A percentile compares a stretch with the other conserved stretches of the same genome.
These are phyloP conservation scores for Acanthamoeba castellanii DNA, from an alignment of 208 protist species.

Conservation along the genomic window DNA sequence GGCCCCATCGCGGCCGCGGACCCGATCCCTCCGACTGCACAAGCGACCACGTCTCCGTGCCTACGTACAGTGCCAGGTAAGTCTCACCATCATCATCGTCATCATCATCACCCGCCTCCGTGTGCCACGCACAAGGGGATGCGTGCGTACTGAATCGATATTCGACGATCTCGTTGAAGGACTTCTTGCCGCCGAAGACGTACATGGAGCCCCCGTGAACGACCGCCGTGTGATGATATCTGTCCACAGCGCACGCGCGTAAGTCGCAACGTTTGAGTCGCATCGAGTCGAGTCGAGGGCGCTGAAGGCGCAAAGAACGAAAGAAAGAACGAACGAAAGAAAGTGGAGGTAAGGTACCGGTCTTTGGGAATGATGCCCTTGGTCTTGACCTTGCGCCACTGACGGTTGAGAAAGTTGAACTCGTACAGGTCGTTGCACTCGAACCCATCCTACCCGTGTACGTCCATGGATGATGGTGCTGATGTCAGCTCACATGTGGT, in stretches of 20 bases:
- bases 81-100: background rate
- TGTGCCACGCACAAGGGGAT: background rate
- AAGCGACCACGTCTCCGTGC: constrained; percentile 68
- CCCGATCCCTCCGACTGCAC: constrained; percentile 47
- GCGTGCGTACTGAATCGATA: constrained; percentile 47
- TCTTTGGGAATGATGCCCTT: constrained; percentile 68
- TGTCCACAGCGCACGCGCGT: background rate
- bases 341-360: background rate
- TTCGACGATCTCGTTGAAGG: constrained; percentile 69
- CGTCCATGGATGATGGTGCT: background rate
- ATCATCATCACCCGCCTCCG: background rate
- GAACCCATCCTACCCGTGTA: constrained; percentile 1
- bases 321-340: background rate
- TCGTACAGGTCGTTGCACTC: constrained; percentile 74
- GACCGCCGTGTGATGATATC: constrained; percentile 60
- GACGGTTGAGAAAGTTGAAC: constrained; percentile 37
- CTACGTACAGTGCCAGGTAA: background rate
- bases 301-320: no score
- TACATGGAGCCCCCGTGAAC: constrained; percentile 66
- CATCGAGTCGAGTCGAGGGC: background rate
- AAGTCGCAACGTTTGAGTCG: background rate
- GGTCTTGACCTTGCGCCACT: constrained; percentile 58
- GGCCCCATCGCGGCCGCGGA: constrained; percentile 62
- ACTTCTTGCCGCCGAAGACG: constrained; percentile 66
- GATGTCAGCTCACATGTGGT: no score